phyloP scores from a whole-genome alignment of 1,139 yeast species.

The Debaryomyces sp. region DNA sequence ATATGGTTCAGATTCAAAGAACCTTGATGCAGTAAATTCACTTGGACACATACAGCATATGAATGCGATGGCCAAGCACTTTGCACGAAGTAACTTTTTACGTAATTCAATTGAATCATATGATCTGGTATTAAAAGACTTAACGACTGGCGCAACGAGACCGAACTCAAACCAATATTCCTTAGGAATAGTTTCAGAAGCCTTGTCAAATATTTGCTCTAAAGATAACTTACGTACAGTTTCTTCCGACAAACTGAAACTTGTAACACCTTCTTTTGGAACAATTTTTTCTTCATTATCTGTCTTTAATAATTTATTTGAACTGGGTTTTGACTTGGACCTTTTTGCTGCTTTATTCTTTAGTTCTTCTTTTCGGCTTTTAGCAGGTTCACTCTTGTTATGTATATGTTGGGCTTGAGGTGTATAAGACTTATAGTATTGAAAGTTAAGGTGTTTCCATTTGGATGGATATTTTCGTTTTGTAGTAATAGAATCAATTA shows the following conservation, averaged over 20 bases:
- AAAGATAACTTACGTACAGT: conserved; percentile 52
- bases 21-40: conserved; percentile 60
- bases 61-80: conserved; percentile 67
- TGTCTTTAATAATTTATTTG: conserved; percentile 12
- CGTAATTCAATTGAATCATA: conserved; percentile 59
- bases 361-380: neutral
- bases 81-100: conserved; percentile 60
- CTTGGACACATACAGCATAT: conserved; percentile 52
- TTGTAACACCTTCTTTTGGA: conserved; percentile 46
- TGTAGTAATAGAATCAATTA: conserved; percentile 54
- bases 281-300: conserved; percentile 11
- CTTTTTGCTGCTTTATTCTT: neutral
- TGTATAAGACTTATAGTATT: conserved; percentile 45
- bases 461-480: conserved; percentile 52
- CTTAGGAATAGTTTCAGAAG: conserved; percentile 59
- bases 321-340: conserved; percentile 4
- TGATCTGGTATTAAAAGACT: conserved; percentile 66
- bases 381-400: neutral
- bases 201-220: conserved; percentile 67
- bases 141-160: conserved; percentile 66
- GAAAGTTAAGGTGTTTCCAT: conserved; percentile 61
- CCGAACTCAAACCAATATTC: conserved; percentile 68
- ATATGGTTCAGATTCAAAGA: conserved; percentile 78
- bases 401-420: conserved; percentile 8
- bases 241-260: conserved; percentile 50